Evolutionary conservation across 2,329 filamentous ascomycete genomes (phyloP), one percentile per base, ranked within the genome.

Genomic region (Aspergillus clavatus): DNA sequence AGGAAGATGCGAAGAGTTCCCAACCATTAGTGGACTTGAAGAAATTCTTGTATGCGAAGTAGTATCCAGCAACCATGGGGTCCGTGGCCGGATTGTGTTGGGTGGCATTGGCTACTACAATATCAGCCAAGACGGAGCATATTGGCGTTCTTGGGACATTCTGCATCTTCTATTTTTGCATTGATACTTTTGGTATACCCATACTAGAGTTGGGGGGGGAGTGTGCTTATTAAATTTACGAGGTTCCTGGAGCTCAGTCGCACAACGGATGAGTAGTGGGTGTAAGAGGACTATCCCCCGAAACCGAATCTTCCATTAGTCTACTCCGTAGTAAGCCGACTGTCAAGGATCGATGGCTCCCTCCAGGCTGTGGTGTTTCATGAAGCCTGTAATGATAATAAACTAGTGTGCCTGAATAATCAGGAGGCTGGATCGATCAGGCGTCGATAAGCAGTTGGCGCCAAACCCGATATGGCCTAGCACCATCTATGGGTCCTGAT

Each of bases 11-110:
- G 5, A 43, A 36, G 19, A 47, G 46, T 11, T 42, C 22, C 35
- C 45, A 40, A 8, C 36, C 27, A 23, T 49, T 51, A 3, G 46
- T 56, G 11, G 40, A 52, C 27, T 56, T 71, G 40, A 58, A 19
- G 11, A 21, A 35, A 2, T 35, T 35, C 16, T 21, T 35, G 10
- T 35, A 35, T 21, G 31, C 31, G 8, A 35, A 18, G 19, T 35
- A 12, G 70, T 49, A 52, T 71, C 22, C 60, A 65, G 46, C 60
- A 56, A 29, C 71, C 69, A 52, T 63, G 63, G 19, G 71, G 68
- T 54, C 53, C 57, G 21, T 29, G 37, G 38, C 42, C 40, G 18
- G n/a, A 38, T 19, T 39, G 11, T 33, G n/a, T 44, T 38, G 31
- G 26, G 19, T 22, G 19, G 28, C 26, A 31, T 14, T 14, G 27